Evolutionary conservation across 176 grass and related monocot species (phyloP).

Genomic region (Aegilops longissima): DNA sequence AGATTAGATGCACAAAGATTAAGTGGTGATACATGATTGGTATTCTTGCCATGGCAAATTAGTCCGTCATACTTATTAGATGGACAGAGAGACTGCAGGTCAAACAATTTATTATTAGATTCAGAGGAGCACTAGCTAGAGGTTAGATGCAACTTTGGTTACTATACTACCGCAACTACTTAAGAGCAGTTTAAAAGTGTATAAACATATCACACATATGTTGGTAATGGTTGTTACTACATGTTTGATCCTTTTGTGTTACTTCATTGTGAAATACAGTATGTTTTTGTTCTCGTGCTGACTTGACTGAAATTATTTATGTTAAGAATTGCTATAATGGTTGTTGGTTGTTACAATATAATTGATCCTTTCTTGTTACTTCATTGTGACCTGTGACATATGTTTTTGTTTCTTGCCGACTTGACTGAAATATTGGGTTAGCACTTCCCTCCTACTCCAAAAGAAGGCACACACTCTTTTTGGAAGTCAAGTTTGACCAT

Average conservation of each 20-base stretch:
- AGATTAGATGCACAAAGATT: neutral
- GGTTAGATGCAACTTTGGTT: neutral
- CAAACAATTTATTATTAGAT: neutral
- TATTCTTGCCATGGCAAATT: neutral
- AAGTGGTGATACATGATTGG: neutral
- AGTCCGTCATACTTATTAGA: neutral
- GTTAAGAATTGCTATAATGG: neutral
- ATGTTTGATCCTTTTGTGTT: neutral
- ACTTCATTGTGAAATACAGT: neutral
- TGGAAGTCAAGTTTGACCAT: too few relatives aligned
- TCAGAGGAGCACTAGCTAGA: neutral
- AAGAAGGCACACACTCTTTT: too few relatives aligned
- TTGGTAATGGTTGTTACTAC: neutral
- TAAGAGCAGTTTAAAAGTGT: neutral
- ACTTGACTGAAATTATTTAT: neutral
- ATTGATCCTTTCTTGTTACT: neutral
- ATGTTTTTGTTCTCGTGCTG: neutral
- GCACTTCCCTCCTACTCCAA: too few relatives aligned
- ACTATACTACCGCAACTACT: neutral
- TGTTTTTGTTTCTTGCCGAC: too few relatives aligned
- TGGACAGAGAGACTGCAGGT: neutral
- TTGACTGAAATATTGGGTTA: too few relatives aligned
- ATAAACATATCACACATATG: neutral
- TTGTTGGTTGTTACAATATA: neutral
- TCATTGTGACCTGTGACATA: too few relatives aligned